Conservation (phyloP, 768 basidiomycete species). For the Leccinum fibrillosum region DNA sequence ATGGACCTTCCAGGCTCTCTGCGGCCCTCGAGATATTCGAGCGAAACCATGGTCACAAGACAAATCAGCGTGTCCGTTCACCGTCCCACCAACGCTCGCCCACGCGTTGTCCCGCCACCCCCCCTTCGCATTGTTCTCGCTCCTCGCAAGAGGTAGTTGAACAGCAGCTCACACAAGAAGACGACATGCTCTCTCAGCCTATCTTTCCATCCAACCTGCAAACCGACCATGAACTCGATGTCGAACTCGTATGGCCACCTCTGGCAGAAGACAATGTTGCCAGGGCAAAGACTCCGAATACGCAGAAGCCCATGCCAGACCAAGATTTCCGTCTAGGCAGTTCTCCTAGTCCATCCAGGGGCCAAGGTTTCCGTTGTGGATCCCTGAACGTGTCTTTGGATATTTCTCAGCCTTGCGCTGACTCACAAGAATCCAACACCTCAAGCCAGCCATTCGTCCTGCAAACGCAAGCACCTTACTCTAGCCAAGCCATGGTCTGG, state of each 20-base stretch:
- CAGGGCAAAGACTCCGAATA: background rate
- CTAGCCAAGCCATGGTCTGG: constrained; percentile 37
- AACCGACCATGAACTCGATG: constrained; percentile 6
- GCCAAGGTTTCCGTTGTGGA: constrained; percentile 17
- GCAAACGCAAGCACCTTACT: constrained; percentile 55
- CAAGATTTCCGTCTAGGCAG: background rate
- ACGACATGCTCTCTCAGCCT: constrained; percentile 12
- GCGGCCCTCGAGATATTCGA: constrained; percentile 23
- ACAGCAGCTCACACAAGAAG: constrained; percentile 46
- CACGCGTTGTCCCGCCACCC: constrained; percentile 14
- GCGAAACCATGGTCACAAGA: constrained; percentile 3
- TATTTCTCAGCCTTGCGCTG: background rate
- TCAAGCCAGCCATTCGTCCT: constrained; percentile 34
- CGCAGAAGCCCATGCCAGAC: background rate
- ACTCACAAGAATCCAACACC: constrained; percentile 16
- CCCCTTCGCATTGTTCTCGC: constrained; percentile 28
- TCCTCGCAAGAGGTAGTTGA: constrained; percentile 44
- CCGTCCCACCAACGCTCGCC: constrained; percentile 6
- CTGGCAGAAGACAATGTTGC: constrained; percentile 15
- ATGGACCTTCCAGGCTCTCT: constrained; percentile 3
- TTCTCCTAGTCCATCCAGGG: constrained; percentile 9
- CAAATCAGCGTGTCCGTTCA: background rate
- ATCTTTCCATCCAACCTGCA: background rate
- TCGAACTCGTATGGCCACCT: constrained; percentile 27
- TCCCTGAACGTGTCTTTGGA: constrained; percentile 19